These are phyloP conservation scores for Flaveria ramosissima DNA, from an alignment of 129 eudicot species.

Conservation along the genomic window DNA sequence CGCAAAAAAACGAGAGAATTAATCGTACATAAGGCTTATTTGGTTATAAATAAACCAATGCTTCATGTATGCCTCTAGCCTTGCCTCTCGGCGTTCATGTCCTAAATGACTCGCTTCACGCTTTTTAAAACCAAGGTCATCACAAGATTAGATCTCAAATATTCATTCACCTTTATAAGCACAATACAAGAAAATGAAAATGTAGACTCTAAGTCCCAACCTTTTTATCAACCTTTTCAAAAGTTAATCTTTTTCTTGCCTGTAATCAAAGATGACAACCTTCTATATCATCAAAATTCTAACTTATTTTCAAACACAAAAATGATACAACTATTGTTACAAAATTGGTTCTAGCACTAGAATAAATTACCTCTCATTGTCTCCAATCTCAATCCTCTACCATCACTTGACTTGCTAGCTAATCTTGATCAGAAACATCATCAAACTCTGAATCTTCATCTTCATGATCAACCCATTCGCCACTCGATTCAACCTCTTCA, in stretches of 20 bases:
- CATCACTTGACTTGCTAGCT: constrained; percentile 25
- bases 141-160: constrained; percentile 1
- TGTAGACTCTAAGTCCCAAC: neutral
- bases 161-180: constrained; percentile 4
- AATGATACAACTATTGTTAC: constrained; percentile 15
- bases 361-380: constrained; percentile 11
- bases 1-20: too few relatives aligned
- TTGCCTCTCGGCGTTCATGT: too few relatives aligned
- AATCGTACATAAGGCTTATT: too few relatives aligned
- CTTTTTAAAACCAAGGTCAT: neutral
- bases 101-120: too few relatives aligned
- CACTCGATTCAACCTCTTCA: constrained; percentile 61
- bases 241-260: neutral
- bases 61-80: too few relatives aligned
- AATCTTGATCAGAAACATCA: constrained; percentile 48
- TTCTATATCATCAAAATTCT: constrained; percentile 12
- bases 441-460: constrained; percentile 40
- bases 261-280: constrained; percentile 15
- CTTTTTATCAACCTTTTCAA: neutral
- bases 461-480: constrained; percentile 58
- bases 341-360: neutral
- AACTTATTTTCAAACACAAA: neutral
- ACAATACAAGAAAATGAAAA: constrained; percentile 5
- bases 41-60: too few relatives aligned
- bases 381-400: constrained; percentile 8